Evolutionary conservation across 75 land plant species (phyloP).

Genomic region (Selaginella moellendorffii): DNA sequence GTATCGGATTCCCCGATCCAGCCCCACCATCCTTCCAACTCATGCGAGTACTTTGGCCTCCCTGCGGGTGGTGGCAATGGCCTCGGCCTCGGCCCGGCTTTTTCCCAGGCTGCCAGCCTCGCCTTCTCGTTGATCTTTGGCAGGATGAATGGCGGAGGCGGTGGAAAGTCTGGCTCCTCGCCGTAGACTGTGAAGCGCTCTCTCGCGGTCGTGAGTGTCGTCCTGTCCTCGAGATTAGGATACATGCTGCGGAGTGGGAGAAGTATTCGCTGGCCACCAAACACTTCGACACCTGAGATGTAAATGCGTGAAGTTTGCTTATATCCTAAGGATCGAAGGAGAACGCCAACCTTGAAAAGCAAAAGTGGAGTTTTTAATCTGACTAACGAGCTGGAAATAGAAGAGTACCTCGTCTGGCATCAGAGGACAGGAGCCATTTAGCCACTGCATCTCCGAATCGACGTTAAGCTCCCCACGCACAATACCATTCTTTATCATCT

Average conservation of each 20-base stretch:
- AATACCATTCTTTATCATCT: slow-evolving; percentile 51
- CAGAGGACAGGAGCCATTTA: slow-evolving; percentile 67
- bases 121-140: slow-evolving; percentile 30
- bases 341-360: slow-evolving; percentile 52
- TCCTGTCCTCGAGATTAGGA: slow-evolving; percentile 54
- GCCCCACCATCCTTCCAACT: slow-evolving; percentile 87
- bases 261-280: slow-evolving; percentile 78
- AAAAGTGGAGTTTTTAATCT: not conserved
- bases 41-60: slow-evolving; percentile 48
- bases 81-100: slow-evolving; percentile 68
- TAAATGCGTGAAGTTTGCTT: slow-evolving; percentile 54
- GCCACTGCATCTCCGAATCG: slow-evolving; percentile 46
- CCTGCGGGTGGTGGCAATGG: slow-evolving; percentile 80
- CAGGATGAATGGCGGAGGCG: slow-evolving; percentile 17
- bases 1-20: slow-evolving; percentile 50
- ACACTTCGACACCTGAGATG: slow-evolving; percentile 55
- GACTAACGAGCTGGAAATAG: no score
- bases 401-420: slow-evolving; percentile 94
- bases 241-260: slow-evolving; percentile 74
- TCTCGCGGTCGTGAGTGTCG: slow-evolving; percentile 44
- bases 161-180: slow-evolving; percentile 41
- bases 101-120: slow-evolving; percentile 53
- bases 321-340: slow-evolving; percentile 70
- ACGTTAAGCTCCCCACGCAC: slow-evolving; percentile 33
- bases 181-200: slow-evolving; percentile 43